Evolutionary conservation across 345 rosid species (phyloP), one percentile per base, ranked within the genome.

Genomic region (Eucalyptus leucophloia): DNA sequence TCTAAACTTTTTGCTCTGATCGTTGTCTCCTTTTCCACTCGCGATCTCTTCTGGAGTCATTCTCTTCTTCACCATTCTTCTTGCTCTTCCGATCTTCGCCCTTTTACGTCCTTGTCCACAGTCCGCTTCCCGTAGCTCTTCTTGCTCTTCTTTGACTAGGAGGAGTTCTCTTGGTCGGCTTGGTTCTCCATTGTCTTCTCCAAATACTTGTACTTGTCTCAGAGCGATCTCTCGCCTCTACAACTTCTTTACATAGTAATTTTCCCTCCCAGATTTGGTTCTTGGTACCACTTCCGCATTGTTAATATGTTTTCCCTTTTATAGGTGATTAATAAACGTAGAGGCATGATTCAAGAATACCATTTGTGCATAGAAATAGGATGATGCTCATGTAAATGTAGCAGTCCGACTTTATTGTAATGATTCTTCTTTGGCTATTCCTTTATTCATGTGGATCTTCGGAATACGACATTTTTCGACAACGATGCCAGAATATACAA

Each of bases 171-270:
- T 82, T 82, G 77, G 37, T 65, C 37, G 37, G 18, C 77, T 8
- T n/a, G 37, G 77, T 65, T 65, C 77, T n/a, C 77, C 37, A n/a
- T 15, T 16, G 77, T 65, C 77, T 65, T 65, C 40, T 65, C 40
- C 37, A 14, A n/a, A 65, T n/a, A 65, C 77, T 8, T 19, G 10
- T 65, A n/a, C 77, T 65, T n/a, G 77, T 92, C 87, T 91, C 89
- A 32, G 96, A 95, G 13, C 92, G 92, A 96, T 96, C 93, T 95
- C 96, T 45, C 95, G 93, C 86, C 96, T 92, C 87, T 93, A 93
- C 86, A 96, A 95, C 94, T 95, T 96, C 90, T 92, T 95, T 44
- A 94, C 95, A 51, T 93, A 2, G 72, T 4, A 65, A 65, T 65
- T n/a, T 65, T n/a, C 5, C 37, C 6, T 15, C 72, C 72, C 72